Conservation (phyloP, 2,329 filamentous ascomycete species). For the Ascochyta viciae-villosae region DNA sequence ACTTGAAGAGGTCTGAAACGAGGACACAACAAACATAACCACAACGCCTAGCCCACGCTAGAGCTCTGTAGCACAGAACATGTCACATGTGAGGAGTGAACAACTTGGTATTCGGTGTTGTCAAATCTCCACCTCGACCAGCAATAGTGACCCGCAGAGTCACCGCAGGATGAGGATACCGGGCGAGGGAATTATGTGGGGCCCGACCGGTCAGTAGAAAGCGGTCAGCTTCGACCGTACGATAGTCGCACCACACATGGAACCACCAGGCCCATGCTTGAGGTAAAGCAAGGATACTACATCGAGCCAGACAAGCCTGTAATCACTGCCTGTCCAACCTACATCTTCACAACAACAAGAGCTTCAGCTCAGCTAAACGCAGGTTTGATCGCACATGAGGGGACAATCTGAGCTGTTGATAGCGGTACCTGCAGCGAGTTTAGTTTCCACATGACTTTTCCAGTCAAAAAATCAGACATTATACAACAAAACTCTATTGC, state of each 20-base stretch:
- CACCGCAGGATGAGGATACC: background rate
- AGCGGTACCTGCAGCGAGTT: background rate
- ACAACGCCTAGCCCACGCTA: background rate
- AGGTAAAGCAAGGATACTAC: background rate
- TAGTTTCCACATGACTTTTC: background rate
- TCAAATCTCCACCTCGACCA: background rate
- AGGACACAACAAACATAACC: background rate
- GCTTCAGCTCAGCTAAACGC: background rate
- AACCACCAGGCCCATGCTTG: background rate
- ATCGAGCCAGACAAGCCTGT: background rate
- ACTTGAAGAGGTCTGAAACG: conserved; percentile 12
- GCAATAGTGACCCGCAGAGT: background rate
- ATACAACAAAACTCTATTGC: no score
- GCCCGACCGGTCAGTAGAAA: background rate
- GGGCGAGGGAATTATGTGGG: background rate
- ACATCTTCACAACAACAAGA: background rate
- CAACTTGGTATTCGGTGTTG: background rate
- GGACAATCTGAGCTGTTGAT: background rate
- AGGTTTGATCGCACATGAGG: background rate
- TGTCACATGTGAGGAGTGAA: background rate
- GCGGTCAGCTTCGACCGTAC: background rate
- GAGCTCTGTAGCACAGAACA: background rate
- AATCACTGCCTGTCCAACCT: background rate
- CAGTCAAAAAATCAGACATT: no score
- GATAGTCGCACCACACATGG: background rate